Evolutionary conservation across 805 yeast genomes (phyloP).

Genomic region (Lachancea kluyveri): DNA sequence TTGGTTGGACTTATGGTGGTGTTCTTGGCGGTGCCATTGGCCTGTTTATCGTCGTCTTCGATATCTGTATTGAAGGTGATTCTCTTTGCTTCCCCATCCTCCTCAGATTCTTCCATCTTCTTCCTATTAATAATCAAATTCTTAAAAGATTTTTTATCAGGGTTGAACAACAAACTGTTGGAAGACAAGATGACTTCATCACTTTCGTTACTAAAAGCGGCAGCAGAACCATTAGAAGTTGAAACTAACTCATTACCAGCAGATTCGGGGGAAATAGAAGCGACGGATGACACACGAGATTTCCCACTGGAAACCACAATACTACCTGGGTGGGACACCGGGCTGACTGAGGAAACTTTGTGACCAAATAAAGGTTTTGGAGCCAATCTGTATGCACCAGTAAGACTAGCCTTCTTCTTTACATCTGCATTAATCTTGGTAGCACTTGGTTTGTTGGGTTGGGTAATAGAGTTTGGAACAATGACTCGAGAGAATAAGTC

Average conservation of each 20-base stretch:
- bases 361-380: conserved; percentile 52
- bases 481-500: conserved; percentile 48
- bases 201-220: conserved; percentile 10
- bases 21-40: conserved; percentile 3
- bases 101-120: conserved; percentile 9
- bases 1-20: background rate
- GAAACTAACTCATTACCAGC: conserved; percentile 13
- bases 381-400: conserved; percentile 54
- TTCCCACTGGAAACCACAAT: conserved; percentile 1
- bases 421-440: conserved; percentile 41
- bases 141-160: conserved; percentile 27
- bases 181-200: conserved; percentile 23
- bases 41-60: conserved; percentile 7
- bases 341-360: conserved; percentile 7
- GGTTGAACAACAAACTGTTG: conserved; percentile 20
- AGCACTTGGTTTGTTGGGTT: conserved; percentile 38
- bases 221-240: conserved; percentile 7
- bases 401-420: conserved; percentile 55
- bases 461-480: conserved; percentile 34
- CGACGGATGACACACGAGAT: conserved; percentile 5
- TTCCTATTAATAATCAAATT: conserved; percentile 22
- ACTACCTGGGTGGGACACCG: conserved; percentile 5
- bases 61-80: conserved; percentile 13
- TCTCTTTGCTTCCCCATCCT: conserved; percentile 7
- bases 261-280: conserved; percentile 12